Base-by-base conservation (phyloP, 139 green algal genomes). In the Mesotaenium endlicherianum region DNA sequence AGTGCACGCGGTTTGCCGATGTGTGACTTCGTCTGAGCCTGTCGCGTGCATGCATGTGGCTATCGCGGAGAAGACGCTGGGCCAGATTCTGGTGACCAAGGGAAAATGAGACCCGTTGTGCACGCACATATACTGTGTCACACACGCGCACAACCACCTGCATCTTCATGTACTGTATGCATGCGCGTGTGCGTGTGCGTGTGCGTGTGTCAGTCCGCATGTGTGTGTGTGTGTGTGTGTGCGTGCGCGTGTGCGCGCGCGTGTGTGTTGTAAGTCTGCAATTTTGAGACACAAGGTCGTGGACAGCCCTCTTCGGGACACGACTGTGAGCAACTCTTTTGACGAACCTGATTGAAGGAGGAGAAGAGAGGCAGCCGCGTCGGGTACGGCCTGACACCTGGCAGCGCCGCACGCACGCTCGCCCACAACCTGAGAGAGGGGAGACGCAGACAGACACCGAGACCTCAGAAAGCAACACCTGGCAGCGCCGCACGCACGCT, bases 321-420 rank as follows among this genome's bases (percentile, higher is more conserved):
- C 31, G 31, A 31, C 14, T 44, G 26, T 75, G 40, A 70, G 14
- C 38, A 74, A 20, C 14, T 71, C n/a, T 26, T 71, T 20, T 11
- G 26, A 31, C 34, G 30, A 3, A 83, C 75, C 75, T 83, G 75
- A 34, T 83, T 47, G 58, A 83, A 83, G 50, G 55, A 31, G 58
- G 53, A 53, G 75, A 59, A 76, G 38, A 83, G 31, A 49, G 75
- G 75, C 40, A 83, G 53, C 20, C 8, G 8, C n/a, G 30, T 72
- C 40, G 70, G 38, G 42, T 20, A 74, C 16, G 70, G 70, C 70
- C n/a, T 6, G 41, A 34, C 30, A 67, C 3, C 17, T 70, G 71
- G 40, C 39, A 64, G 34, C 31, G 17, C 5, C 2, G 70, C 42
- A 36, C 45, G 31, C 34, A 72, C 36, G 31, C 40, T 17, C 4